Evolutionary conservation across 2,329 filamentous ascomycete genomes (phyloP).

Genomic region (Phyllosticta capitalensis): DNA sequence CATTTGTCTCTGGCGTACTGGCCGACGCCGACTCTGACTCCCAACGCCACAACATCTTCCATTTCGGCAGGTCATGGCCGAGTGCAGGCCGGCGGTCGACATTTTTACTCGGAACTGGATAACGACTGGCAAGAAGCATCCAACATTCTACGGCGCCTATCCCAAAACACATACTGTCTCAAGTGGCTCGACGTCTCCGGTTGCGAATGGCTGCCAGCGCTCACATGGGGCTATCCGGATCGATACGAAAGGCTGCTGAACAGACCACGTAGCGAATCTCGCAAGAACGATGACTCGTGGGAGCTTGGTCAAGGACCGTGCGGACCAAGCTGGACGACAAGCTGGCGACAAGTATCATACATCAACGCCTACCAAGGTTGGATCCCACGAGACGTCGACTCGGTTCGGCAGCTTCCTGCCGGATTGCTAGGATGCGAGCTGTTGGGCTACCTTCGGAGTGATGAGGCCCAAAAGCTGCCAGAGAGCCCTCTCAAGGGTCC

Average conservation of each 20-base stretch:
- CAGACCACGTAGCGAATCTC: not conserved
- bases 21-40: constrained; percentile 49
- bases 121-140: constrained; percentile 48
- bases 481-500: constrained; percentile 11
- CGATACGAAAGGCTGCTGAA: not conserved
- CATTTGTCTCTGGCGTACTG: constrained; percentile 55
- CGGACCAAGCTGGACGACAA: constrained; percentile 29
- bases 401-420: constrained; percentile 26
- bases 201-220: constrained; percentile 47
- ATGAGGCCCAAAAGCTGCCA: constrained; percentile 15
- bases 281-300: not conserved
- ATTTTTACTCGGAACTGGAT: constrained; percentile 44
- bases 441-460: constrained; percentile 26
- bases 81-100: constrained; percentile 41
- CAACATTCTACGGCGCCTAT: constrained; percentile 47
- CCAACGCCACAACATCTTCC: constrained; percentile 39
- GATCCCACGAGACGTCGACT: constrained; percentile 27
- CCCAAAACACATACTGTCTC: constrained; percentile 46
- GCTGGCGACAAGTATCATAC: constrained; percentile 36
- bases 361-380: constrained; percentile 36
- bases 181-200: constrained; percentile 55
- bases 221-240: constrained; percentile 31
- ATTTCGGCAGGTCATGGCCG: constrained; percentile 33
- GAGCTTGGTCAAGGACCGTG: constrained; percentile 12
- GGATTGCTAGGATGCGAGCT: constrained; percentile 25